Percentiles rank a stretch among this genome's conserved stretches.
Conservation (phyloP, 305 asterid genomes). For the Fraxinus nigra region DNA sequence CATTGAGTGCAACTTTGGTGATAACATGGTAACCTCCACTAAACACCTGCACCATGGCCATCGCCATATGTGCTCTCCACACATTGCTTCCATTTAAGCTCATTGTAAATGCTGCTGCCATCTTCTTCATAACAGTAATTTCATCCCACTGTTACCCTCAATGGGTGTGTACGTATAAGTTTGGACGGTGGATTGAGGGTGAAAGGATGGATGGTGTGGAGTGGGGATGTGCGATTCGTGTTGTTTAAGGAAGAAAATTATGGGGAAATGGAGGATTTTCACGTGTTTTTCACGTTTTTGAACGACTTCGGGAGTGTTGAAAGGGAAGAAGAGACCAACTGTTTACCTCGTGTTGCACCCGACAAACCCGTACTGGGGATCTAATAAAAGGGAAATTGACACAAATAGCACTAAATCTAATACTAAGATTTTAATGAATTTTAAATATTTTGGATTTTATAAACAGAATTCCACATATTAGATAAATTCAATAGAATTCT, state of each 20-base stretch:
- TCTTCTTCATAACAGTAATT: constrained; percentile 33
- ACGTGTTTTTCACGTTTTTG: constrained; percentile 10
- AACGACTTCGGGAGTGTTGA: constrained; percentile 20
- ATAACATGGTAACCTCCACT: constrained; percentile 90
- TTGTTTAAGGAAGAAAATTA: constrained; percentile 17
- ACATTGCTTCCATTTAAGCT: constrained; percentile 51
- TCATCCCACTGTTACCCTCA: constrained; percentile 17
- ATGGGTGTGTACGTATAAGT: neutral
- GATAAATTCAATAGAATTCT: neutral
- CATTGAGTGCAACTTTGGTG: constrained; percentile 89
- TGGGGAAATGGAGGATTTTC: constrained; percentile 18
- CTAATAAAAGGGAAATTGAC: neutral
- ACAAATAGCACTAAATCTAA: neutral
- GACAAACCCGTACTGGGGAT: neutral
- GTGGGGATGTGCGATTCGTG: constrained; percentile 23
- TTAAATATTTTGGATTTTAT: neutral
- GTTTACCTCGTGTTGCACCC: neutral
- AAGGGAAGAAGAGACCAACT: neutral
- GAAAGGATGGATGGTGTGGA: neutral
- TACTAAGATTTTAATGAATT: neutral
- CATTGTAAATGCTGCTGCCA: constrained; percentile 33
- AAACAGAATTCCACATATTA: neutral
- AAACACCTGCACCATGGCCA: constrained; percentile 83
- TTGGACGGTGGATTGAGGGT: neutral
- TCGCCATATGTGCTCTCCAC: constrained; percentile 78